Percentiles rank a stretch among this genome's conserved stretches.
phyloP scores from a whole-genome alignment of 169 alveolate genomes.

The Neospora caninum region DNA sequence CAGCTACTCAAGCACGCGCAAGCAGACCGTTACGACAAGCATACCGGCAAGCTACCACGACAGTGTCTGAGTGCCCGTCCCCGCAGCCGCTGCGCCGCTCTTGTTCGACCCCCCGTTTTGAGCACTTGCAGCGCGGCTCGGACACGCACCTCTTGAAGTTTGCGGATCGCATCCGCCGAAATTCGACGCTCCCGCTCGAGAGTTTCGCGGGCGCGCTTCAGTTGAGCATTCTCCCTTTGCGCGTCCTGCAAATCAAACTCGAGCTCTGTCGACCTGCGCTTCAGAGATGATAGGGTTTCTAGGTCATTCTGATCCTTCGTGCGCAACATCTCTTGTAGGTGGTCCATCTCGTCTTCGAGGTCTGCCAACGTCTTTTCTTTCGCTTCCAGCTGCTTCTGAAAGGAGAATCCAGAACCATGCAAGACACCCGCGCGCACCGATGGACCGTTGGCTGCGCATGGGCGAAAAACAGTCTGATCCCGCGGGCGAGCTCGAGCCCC shows the following conservation, averaged over 20 bases:
- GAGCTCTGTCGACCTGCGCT: not conserved
- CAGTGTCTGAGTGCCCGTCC: too few species aligned
- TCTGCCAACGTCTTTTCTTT: not conserved
- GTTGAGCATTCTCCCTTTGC: not conserved
- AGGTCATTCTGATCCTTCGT: constrained; percentile 11
- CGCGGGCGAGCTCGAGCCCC: not conserved
- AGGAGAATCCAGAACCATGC: not conserved
- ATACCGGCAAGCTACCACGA: too few species aligned
- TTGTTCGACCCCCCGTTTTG: too few species aligned
- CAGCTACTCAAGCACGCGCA: not conserved
- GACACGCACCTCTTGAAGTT: not conserved
- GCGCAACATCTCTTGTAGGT: not conserved
- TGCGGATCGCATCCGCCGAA: not conserved
- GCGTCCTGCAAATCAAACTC: not conserved
- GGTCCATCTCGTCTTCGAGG: constrained; percentile 13
- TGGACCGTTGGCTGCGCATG: not conserved
- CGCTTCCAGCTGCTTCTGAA: constrained; percentile 27
- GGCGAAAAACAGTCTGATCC: not conserved
- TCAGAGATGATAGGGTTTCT: not conserved
- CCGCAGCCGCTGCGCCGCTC: too few species aligned
- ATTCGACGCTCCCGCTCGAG: not conserved
- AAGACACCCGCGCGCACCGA: not conserved
- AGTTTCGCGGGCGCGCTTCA: not conserved
- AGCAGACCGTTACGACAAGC: too few species aligned
- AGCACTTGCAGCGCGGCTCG: too few species aligned